Percentiles rank a stretch among this genome's conserved stretches.
phyloP scores from a whole-genome alignment of 2,329 filamentous ascomycete species.

The Alternaria angustiovoidea region DNA sequence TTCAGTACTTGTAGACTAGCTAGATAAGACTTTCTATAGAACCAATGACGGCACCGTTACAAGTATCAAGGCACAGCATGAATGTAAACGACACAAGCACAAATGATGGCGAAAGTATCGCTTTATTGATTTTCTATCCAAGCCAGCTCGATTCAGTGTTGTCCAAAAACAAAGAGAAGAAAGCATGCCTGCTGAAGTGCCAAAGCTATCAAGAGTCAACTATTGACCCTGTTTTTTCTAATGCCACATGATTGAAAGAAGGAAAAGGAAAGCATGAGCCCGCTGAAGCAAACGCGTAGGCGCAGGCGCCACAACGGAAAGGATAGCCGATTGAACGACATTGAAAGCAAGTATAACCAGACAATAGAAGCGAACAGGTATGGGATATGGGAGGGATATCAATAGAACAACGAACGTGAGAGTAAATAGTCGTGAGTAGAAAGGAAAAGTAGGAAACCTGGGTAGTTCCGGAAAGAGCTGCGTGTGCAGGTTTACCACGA shows the following conservation, averaged over 20 bases:
- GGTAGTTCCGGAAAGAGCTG: neutral
- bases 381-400: conserved; percentile 18
- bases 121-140: conserved; percentile 6
- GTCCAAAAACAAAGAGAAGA: neutral
- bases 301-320: neutral
- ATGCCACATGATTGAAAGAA: neutral
- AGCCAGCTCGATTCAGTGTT: neutral
- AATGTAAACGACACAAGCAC: neutral
- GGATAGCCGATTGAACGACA: conserved; percentile 9
- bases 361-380: neutral
- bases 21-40: neutral
- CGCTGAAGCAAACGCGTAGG: neutral
- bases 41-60: neutral
- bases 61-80: neutral
- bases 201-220: neutral
- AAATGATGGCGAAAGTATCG: neutral
- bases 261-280: neutral
- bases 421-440: neutral
- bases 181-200: neutral
- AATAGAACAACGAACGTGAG: conserved; percentile 14
- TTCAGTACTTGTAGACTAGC: neutral
- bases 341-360: conserved; percentile 10
- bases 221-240: neutral
- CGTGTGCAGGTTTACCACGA: neutral
- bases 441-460: neutral